These are phyloP conservation scores for Macrocybe gigantea DNA, from an alignment of 768 basidiomycete genomes.

Conservation along the genomic window DNA sequence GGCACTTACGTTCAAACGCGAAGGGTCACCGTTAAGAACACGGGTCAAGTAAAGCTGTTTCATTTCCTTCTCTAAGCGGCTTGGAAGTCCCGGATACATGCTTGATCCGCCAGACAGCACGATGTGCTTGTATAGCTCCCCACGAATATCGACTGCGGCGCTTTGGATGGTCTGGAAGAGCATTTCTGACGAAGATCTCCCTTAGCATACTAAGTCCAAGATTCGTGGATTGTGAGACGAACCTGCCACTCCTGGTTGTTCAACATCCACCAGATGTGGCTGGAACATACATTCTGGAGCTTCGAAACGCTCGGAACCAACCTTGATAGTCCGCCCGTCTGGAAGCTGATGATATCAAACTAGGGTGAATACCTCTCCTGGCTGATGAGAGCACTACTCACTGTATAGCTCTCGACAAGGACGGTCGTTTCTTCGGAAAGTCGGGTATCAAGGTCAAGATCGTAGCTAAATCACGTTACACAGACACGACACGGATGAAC, in stretches of 20 bases:
- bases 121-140: slow-evolving; percentile 95
- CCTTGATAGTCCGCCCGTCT: slow-evolving; percentile 94
- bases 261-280: slow-evolving; percentile 93
- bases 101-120: slow-evolving; percentile 96
- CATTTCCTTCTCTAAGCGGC: slow-evolving; percentile 98
- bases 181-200: slow-evolving; percentile 55
- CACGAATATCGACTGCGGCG: slow-evolving; percentile 83
- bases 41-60: slow-evolving; percentile 95
- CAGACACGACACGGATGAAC: not conserved
- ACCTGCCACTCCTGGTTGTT: slow-evolving; percentile 96
- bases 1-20: slow-evolving; percentile 74
- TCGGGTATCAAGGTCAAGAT: slow-evolving; percentile 91
- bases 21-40: slow-evolving; percentile 80
- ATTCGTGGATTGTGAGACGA: slow-evolving; percentile 12
- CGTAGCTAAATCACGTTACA: slow-evolving; percentile 55
- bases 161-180: slow-evolving; percentile 93
- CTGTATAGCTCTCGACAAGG: slow-evolving; percentile 93
- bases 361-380: slow-evolving; percentile 4
- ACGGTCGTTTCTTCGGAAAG: slow-evolving; percentile 95
- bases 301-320: slow-evolving; percentile 97
- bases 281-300: slow-evolving; percentile 99
- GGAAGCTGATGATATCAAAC: slow-evolving; percentile 54
- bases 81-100: slow-evolving; percentile 98
- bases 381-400: slow-evolving; percentile 26
- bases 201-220: not conserved